phyloP scores from a whole-genome alignment of 805 yeast species.

The Lachancea waltii region DNA sequence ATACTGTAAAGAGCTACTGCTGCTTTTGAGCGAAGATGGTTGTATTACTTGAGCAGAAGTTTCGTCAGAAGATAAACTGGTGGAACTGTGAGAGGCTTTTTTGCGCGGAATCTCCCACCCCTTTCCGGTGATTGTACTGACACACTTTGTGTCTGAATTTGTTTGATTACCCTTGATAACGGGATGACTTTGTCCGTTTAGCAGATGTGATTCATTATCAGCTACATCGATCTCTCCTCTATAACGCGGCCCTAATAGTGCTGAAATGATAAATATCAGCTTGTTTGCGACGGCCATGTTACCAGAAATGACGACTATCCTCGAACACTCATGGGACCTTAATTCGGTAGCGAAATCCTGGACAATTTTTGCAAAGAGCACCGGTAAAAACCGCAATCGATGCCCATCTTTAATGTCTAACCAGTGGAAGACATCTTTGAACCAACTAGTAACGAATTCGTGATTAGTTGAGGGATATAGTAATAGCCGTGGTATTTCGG shows the following conservation, averaged over 20 bases:
- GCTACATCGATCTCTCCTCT: conserved; percentile 11
- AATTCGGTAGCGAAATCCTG: conserved; percentile 21
- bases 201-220: neutral
- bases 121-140: conserved; percentile 14
- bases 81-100: conserved; percentile 23
- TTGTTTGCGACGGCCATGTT: conserved; percentile 57
- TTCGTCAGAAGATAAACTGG: conserved; percentile 31
- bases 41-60: conserved; percentile 28
- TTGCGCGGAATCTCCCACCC: conserved; percentile 40
- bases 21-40: conserved; percentile 33
- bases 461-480: conserved; percentile 28
- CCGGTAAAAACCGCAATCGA: conserved; percentile 24
- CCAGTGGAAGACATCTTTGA: conserved; percentile 37
- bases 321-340: conserved; percentile 32
- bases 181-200: conserved; percentile 3
- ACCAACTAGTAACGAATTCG: conserved; percentile 34
- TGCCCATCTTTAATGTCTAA: conserved; percentile 39
- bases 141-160: neutral
- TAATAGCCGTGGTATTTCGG: conserved; percentile 34
- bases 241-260: conserved; percentile 38
- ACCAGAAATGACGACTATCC: conserved; percentile 52
- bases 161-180: neutral
- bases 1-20: conserved; percentile 33
- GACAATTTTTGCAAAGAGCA: conserved; percentile 24
- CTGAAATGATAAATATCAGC: conserved; percentile 47